Evolutionary conservation across 495 filamentous ascomycete genomes (phyloP).

Genomic region (Tricharina praecox): DNA sequence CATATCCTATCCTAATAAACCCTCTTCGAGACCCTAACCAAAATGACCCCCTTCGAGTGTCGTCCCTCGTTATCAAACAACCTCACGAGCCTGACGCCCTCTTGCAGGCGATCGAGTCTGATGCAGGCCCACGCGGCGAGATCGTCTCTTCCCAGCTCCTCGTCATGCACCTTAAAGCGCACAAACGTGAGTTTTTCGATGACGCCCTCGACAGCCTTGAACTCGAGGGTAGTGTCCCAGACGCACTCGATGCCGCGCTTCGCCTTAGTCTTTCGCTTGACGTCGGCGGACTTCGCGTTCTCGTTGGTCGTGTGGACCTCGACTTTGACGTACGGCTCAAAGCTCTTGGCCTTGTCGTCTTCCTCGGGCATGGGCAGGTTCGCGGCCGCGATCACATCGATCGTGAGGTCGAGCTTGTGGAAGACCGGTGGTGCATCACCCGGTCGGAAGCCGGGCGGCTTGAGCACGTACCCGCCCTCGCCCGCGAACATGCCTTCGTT

Average conservation of each 20-base stretch:
- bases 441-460: conserved; percentile 51
- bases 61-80: conserved; percentile 48
- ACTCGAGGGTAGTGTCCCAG: conserved; percentile 43
- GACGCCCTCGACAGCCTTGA: conserved; percentile 45
- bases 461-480: conserved; percentile 66
- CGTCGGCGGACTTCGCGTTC: not conserved
- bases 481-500: conserved; percentile 84
- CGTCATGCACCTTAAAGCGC: conserved; percentile 74
- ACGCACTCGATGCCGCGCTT: conserved; percentile 27
- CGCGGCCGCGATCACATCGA: conserved; percentile 42
- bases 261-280: conserved; percentile 19
- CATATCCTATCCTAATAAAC: not conserved
- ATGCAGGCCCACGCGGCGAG: conserved; percentile 79
- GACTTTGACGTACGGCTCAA: conserved; percentile 64
- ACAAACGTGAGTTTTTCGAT: conserved; percentile 68
- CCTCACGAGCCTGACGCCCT: conserved; percentile 61
- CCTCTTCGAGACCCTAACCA: conserved; percentile 51
- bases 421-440: conserved; percentile 11
- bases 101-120: conserved; percentile 56
- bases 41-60: conserved; percentile 43
- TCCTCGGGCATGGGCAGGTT: conserved; percentile 37
- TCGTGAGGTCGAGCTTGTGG: conserved; percentile 36
- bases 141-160: conserved; percentile 56
- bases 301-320: conserved; percentile 60
- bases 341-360: conserved; percentile 40